These are phyloP conservation scores for Alternaria brassicicola DNA, from an alignment of 2,329 filamentous ascomycete genomes.

Conservation along the genomic window DNA sequence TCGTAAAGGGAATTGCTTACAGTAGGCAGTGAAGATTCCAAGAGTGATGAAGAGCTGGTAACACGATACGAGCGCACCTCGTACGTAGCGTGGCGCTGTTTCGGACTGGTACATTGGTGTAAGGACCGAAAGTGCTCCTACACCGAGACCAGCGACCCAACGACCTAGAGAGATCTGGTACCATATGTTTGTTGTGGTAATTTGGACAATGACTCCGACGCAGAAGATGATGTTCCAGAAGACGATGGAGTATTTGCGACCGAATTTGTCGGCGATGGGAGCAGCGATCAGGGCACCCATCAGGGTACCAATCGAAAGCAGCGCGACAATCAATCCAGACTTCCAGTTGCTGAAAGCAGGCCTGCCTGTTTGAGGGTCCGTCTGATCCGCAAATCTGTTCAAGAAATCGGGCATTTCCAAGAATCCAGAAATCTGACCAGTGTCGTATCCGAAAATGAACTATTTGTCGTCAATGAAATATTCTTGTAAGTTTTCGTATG, in stretches of 20 bases:
- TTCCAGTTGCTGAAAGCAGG: constrained; percentile 40
- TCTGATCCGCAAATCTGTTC: constrained; percentile 36
- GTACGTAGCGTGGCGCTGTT: constrained; percentile 67
- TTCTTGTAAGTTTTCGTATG: not conserved
- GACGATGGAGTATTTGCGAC: constrained; percentile 68
- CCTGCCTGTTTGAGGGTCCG: constrained; percentile 25
- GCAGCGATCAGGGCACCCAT: constrained; percentile 68
- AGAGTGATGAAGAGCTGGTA: constrained; percentile 75
- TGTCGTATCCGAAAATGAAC: constrained; percentile 43
- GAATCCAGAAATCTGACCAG: constrained; percentile 46
- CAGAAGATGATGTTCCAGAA: constrained; percentile 67
- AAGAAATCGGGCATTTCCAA: constrained; percentile 47
- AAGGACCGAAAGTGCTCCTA: constrained; percentile 68
- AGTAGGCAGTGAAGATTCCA: constrained; percentile 63
- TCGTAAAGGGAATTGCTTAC: constrained; percentile 5
- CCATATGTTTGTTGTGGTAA: constrained; percentile 64
- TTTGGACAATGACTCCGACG: constrained; percentile 69
- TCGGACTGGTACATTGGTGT: constrained; percentile 69
- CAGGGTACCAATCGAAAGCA: constrained; percentile 74
- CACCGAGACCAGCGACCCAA: constrained; percentile 69
- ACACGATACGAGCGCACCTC: constrained; percentile 66
- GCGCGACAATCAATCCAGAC: constrained; percentile 44
- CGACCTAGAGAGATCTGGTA: constrained; percentile 69
- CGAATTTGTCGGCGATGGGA: constrained; percentile 66
- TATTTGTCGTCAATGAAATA: not conserved